phyloP scores from a whole-genome alignment of 768 basidiomycete genomes.

The Xerocomellus intermedius region DNA sequence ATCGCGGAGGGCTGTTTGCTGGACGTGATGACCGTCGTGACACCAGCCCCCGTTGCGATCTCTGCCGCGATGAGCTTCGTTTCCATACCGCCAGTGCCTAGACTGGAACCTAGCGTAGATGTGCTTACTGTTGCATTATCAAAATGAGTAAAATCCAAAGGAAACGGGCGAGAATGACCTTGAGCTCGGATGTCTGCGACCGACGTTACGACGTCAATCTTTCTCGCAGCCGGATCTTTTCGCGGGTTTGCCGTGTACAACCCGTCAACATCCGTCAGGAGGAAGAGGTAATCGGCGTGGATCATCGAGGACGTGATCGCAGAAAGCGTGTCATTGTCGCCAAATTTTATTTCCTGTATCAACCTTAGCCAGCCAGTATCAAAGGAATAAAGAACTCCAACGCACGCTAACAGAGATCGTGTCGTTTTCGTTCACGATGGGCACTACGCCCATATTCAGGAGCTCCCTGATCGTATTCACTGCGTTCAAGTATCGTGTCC shows the following conservation, averaged over 20 bases:
- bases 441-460: conserved; percentile 90
- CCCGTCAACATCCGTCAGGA: conserved; percentile 95
- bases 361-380: conserved; percentile 1
- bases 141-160: not conserved
- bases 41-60: conserved; percentile 93
- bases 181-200: conserved; percentile 75
- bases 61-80: conserved; percentile 99
- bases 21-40: conserved; percentile 86
- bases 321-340: conserved; percentile 97
- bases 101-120: conserved; percentile 83
- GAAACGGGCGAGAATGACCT: conserved; percentile 47
- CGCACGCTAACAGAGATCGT: conserved; percentile 95
- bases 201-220: conserved; percentile 80
- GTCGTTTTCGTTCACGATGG: conserved; percentile 99
- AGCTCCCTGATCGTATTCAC: conserved; percentile 94
- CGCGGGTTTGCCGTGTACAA: conserved; percentile 95
- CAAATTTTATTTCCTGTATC: conserved; percentile 96
- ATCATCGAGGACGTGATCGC: conserved; percentile 98
- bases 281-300: conserved; percentile 95
- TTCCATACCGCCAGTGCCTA: conserved; percentile 99
- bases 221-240: conserved; percentile 78
- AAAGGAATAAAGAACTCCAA: conserved; percentile 12
- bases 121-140: conserved; percentile 68
- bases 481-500: conserved; percentile 94
- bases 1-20: conserved; percentile 77